Conservation (phyloP, 768 basidiomycete genomes). For the Lentinula sp. region DNA sequence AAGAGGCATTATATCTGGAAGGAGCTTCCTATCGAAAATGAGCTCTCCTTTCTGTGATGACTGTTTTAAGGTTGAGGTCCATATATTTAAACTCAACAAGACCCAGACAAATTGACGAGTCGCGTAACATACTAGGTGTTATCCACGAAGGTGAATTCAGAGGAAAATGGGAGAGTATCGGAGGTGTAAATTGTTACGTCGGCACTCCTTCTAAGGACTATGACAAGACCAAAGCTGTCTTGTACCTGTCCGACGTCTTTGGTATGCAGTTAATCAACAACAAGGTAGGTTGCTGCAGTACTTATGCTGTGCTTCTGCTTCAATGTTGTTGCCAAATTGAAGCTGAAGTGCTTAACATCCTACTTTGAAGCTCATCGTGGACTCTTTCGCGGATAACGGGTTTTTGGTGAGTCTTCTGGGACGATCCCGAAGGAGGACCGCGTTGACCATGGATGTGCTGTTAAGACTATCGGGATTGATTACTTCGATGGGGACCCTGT, state of each 20-base stretch:
- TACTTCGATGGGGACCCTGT: slow-evolving; percentile 13
- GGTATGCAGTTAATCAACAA: slow-evolving; percentile 29
- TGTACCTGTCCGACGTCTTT: slow-evolving; percentile 34
- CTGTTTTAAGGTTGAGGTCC: slow-evolving; percentile 17
- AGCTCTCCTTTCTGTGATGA: slow-evolving; percentile 16
- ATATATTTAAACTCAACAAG: neutral
- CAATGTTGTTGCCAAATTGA: neutral
- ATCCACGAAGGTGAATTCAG: slow-evolving; percentile 14
- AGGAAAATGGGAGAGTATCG: slow-evolving; percentile 25
- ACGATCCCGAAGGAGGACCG: slow-evolving; percentile 10
- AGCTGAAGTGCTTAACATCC: neutral
- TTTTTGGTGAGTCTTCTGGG: slow-evolving; percentile 20
- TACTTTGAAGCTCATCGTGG: slow-evolving; percentile 28
- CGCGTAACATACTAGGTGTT: slow-evolving; percentile 13
- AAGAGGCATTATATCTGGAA: neutral
- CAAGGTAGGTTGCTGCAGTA: slow-evolving; percentile 11
- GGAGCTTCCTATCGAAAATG: neutral
- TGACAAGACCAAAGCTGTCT: slow-evolving; percentile 31
- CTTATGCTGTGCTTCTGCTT: neutral
- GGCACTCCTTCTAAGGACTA: slow-evolving; percentile 31
- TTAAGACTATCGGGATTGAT: slow-evolving; percentile 12
- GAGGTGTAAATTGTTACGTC: slow-evolving; percentile 32
- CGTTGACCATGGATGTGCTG: no score
- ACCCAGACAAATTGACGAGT: slow-evolving; percentile 6
- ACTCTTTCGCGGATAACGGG: slow-evolving; percentile 36